phyloP scores from a whole-genome alignment of 2,329 filamentous ascomycete species.

The Rutstroemia sp. region DNA sequence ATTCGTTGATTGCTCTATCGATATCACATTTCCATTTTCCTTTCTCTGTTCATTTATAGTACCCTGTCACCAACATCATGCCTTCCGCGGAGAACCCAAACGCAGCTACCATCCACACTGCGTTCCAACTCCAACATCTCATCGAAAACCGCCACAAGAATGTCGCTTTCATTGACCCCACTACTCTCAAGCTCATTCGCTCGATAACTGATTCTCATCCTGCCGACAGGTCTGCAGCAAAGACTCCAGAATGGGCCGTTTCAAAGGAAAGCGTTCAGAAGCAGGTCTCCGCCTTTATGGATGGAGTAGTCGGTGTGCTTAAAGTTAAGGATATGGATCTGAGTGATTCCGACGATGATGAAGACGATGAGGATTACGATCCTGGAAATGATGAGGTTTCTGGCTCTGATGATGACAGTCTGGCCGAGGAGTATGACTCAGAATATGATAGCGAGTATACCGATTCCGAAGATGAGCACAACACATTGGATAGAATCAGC shows the following conservation, averaged over 20 bases:
- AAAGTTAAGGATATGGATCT: not conserved
- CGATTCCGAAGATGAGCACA: conserved; percentile 1
- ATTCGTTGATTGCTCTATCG: not conserved
- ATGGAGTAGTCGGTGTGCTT: not conserved
- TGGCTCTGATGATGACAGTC: not conserved
- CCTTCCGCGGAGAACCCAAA: not conserved
- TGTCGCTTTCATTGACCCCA: not conserved
- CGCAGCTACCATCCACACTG: not conserved
- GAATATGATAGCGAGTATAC: conserved; percentile 2
- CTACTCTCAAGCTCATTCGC: not conserved
- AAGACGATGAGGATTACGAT: not conserved
- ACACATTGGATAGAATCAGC: not conserved
- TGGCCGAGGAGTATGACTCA: not conserved
- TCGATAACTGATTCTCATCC: not conserved
- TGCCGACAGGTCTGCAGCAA: not conserved
- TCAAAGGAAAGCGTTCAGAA: not conserved
- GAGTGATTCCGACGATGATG: not conserved
- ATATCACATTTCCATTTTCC: not conserved
- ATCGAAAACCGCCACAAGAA: not conserved
- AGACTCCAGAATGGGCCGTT: not conserved
- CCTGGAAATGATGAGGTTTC: not conserved
- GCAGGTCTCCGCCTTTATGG: not conserved
- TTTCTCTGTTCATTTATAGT: not conserved
- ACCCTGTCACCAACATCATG: not conserved
- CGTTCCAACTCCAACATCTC: conserved; percentile 1